Evolutionary conservation across 139 green algal species (phyloP), one percentile per base, ranked within the genome.

Genomic region (Pleodorina starrii): DNA sequence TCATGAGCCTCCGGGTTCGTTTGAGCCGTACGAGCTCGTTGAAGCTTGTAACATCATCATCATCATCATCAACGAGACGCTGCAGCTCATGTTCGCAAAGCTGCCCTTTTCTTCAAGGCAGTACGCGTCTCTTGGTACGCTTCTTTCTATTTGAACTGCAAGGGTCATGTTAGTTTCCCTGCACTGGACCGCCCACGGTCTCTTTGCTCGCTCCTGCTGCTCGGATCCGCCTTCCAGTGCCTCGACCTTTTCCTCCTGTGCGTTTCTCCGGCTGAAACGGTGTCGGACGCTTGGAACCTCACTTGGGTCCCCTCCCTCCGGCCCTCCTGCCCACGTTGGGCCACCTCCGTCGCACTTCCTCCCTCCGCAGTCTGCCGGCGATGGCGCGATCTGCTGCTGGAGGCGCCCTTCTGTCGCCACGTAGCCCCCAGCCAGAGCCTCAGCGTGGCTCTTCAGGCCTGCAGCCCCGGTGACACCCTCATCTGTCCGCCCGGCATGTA

Each of bases 401-500:
- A 88, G 16, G 44, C 82, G 19, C n/a, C 21, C 17, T 88, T 88
- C 46, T 69, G 44, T 44, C 66, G 63, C 25, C 68, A 23, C 19
- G 23, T 88, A 29, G 32, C 63, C 2, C n/a, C 43, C 7, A 63
- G 82, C 21, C 44, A 69, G 25, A 54, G 44, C 82, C 63, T 88
- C 7, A 79, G 44, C 19, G 82, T 80, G 44, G 44, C 35, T 19
- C 82, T 88, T n/a, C 19, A 38, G 32, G 43, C 19, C 5, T 44
- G 40, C 44, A 38, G 32, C 32, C 32, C 63, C 1, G 82, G 82
- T 12, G 82, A 88, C 46, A 88, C 82, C 11, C 44, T 88, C 66
- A 69, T 88, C 7, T 76, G 63, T 27, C 63, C 60, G 7, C 44
- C 82, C 9, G 82, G 66, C 44, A 79, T 80, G 66, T 88, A 88